These are phyloP conservation scores for Emmonsiellopsis sp. DNA, from an alignment of 2,329 filamentous ascomycete genomes.

Conservation along the genomic window DNA sequence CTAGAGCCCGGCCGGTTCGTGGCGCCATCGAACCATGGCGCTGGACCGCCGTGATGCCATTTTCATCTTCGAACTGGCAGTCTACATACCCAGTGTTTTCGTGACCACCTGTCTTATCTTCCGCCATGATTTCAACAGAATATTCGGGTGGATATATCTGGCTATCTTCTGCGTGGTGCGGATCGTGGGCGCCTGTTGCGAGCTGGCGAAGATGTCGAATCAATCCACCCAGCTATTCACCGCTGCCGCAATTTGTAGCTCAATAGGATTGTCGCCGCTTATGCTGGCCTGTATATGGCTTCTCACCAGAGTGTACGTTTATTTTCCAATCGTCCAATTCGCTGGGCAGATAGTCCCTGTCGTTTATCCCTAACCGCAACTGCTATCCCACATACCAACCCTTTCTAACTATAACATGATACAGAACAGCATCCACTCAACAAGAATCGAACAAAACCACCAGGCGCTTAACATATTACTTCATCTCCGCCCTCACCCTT, in stretches of 20 bases:
- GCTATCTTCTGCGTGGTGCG: slow-evolving; percentile 44
- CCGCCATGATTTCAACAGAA: slow-evolving; percentile 31
- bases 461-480: slow-evolving; percentile 17
- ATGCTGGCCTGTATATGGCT: slow-evolving; percentile 39
- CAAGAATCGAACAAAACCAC: slow-evolving; percentile 11
- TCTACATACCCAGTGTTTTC: slow-evolving; percentile 27
- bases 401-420: background rate
- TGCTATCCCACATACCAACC: background rate
- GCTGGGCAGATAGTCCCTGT: too few relatives aligned
- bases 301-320: slow-evolving; percentile 26
- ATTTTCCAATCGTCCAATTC: background rate
- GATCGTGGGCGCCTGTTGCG: slow-evolving; percentile 40
- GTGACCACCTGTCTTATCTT: slow-evolving; percentile 21
- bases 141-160: slow-evolving; percentile 46
- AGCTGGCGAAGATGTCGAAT: slow-evolving; percentile 41
- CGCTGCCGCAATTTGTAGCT: slow-evolving; percentile 36
- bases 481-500: slow-evolving; percentile 22
- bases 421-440: slow-evolving; percentile 18
- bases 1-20: too few relatives aligned
- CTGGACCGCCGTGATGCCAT: slow-evolving; percentile 23
- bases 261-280: slow-evolving; percentile 41
- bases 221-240: slow-evolving; percentile 30
- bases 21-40: slow-evolving; percentile 4
- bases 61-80: slow-evolving; percentile 24
- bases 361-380: too few relatives aligned